phyloP scores from a whole-genome alignment of 176 grass and related monocot genomes.

The Panicum miliaceum region DNA sequence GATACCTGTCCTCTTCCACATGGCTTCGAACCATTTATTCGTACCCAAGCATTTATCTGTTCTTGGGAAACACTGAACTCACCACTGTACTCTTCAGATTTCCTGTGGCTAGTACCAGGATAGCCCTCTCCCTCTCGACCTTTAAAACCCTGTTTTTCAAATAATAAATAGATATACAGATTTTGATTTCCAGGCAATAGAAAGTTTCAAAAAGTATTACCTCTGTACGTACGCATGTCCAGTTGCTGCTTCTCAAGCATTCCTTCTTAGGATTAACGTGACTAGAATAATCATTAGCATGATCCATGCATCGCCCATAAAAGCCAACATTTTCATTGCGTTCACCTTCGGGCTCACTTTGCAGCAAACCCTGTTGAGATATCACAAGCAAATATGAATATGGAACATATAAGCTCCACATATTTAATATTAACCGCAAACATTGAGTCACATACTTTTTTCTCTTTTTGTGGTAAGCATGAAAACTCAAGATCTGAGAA shows the following conservation, averaged over 20 bases:
- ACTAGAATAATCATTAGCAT: conserved; percentile 54
- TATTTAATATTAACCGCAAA: conserved; percentile 19
- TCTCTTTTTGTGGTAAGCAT: conserved; percentile 2
- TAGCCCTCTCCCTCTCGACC: conserved; percentile 62
- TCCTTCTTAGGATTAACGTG: conserved; percentile 53
- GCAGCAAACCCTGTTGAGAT: conserved; percentile 72
- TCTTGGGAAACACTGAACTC: conserved; percentile 82
- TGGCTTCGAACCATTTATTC: conserved; percentile 82
- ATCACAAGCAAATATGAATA: conserved; percentile 35
- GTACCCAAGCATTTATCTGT: conserved; percentile 92
- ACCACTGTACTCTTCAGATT: conserved; percentile 39
- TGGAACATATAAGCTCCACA: conserved; percentile 2
- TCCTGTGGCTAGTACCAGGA: conserved; percentile 43
- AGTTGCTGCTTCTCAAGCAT: conserved; percentile 50
- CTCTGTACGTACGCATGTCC: conserved; percentile 76
- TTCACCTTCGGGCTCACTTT: conserved; percentile 92
- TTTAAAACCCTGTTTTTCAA: conserved; percentile 71
- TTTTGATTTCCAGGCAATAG: conserved; percentile 24
- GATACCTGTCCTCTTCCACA: conserved; percentile 48
- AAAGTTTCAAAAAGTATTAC: conserved; percentile 50
- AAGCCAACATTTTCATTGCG: conserved; percentile 81
- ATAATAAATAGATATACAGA: conserved; percentile 21
- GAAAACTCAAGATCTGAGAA: conserved; percentile 11
- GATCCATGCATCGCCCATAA: conserved; percentile 83
- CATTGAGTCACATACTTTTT: neutral